Conservation (phyloP, 2,329 filamentous ascomycete genomes). For the Apiospora pterosperma region DNA sequence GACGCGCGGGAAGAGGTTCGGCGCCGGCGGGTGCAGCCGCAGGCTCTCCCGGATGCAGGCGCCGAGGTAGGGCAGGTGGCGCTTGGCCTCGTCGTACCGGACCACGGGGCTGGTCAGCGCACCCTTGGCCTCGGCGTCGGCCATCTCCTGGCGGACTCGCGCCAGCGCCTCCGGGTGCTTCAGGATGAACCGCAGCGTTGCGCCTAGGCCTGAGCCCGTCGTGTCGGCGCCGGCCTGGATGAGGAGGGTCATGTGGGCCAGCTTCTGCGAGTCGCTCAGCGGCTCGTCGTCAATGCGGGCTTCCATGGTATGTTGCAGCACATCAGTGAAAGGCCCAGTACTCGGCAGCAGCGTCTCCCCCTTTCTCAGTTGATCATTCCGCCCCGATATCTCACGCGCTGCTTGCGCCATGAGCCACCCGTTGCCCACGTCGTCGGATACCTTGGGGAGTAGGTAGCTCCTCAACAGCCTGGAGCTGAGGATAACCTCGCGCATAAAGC, state of each 20-base stretch:
- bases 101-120: neutral
- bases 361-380: constrained; percentile 1
- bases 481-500: constrained; percentile 27
- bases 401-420: constrained; percentile 35
- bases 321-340: constrained; percentile 20
- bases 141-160: neutral
- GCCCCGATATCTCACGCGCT: constrained; percentile 25
- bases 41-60: constrained; percentile 3
- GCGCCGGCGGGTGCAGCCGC: neutral
- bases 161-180: constrained; percentile 2
- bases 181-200: constrained; percentile 7
- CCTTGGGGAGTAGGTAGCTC: constrained; percentile 26
- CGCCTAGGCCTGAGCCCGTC: constrained; percentile 8
- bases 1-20: neutral
- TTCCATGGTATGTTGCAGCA: constrained; percentile 30
- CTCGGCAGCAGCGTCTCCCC: constrained; percentile 15
- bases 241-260: constrained; percentile 14
- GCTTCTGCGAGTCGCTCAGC: constrained; percentile 27
- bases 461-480: constrained; percentile 18
- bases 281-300: constrained; percentile 26
- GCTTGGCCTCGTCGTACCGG: constrained; percentile 1
- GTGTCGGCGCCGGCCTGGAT: constrained; percentile 12
- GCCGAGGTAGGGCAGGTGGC: neutral
- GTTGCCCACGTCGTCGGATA: constrained; percentile 27
- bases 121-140: neutral